Evolutionary conservation across 306 rosid genomes (phyloP).

Genomic region (Trifolium fragiferum): DNA sequence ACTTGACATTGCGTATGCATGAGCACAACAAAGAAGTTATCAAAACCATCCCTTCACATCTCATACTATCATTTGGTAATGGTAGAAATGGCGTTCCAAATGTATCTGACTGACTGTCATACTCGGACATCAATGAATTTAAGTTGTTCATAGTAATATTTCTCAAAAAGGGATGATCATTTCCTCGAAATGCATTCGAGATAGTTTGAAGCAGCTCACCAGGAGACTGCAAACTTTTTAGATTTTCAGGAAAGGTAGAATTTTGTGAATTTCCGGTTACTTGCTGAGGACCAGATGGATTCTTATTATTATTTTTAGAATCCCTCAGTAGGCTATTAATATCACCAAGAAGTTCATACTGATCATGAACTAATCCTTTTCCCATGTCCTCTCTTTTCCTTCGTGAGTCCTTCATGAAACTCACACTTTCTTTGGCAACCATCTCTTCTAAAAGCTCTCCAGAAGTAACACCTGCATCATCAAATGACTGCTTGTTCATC

Average conservation of each 20-base stretch:
- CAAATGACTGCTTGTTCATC: slow-evolving; percentile 63
- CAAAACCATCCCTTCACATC: slow-evolving; percentile 97
- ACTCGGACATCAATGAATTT: slow-evolving; percentile 77
- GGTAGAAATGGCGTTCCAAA: slow-evolving; percentile 82
- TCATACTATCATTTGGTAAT: slow-evolving; percentile 78
- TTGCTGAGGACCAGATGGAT: slow-evolving; percentile 53
- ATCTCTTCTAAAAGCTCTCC: slow-evolving; percentile 58
- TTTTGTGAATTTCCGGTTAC: slow-evolving; percentile 51
- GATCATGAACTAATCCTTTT: slow-evolving; percentile 62
- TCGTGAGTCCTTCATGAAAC: slow-evolving; percentile 54
- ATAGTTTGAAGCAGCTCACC: slow-evolving; percentile 81
- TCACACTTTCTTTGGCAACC: slow-evolving; percentile 60
- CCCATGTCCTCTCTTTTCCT: slow-evolving; percentile 60
- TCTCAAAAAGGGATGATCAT: slow-evolving; percentile 80
- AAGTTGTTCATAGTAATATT: slow-evolving; percentile 76
- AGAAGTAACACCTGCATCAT: slow-evolving; percentile 48
- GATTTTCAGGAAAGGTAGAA: slow-evolving; percentile 62
- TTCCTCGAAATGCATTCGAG: slow-evolving; percentile 81
- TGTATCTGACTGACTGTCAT: slow-evolving; percentile 92
- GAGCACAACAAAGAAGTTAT: slow-evolving; percentile 94
- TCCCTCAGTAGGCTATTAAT: slow-evolving; percentile 71
- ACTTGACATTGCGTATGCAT: slow-evolving; percentile 89
- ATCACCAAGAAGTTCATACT: slow-evolving; percentile 80
- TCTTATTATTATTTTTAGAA: slow-evolving; percentile 58
- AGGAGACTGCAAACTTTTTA: slow-evolving; percentile 69